These are phyloP conservation scores for Phycomyces blakesleeanus DNA, from an alignment of 192 early-diverging fungal species.

Conservation along the genomic window DNA sequence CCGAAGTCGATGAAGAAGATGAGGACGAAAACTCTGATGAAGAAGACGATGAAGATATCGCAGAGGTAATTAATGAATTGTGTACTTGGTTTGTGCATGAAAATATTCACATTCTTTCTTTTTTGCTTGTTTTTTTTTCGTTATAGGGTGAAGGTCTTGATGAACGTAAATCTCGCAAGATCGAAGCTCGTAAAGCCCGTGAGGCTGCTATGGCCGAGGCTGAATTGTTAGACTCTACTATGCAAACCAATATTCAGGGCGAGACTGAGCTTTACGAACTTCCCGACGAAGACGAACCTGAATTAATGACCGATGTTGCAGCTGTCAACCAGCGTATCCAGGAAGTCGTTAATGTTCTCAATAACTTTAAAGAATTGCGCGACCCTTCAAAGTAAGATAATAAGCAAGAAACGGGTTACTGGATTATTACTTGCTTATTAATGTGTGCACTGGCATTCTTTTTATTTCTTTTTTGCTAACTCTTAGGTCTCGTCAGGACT, in stretches of 20 bases:
- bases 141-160: constrained; percentile 47
- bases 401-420: neutral
- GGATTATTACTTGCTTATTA: neutral
- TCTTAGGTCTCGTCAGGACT: constrained; percentile 61
- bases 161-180: constrained; percentile 50
- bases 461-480: no score
- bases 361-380: constrained; percentile 84
- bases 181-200: constrained; percentile 65
- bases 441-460: no score
- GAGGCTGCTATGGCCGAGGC: constrained; percentile 63
- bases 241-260: constrained; percentile 75
- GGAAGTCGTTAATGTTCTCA: constrained; percentile 84
- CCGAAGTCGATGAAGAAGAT: constrained; percentile 29
- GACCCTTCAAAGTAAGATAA: constrained; percentile 58
- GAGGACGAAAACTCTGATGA: constrained; percentile 27
- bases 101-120: no score
- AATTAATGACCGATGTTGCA: constrained; percentile 57
- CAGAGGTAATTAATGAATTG: constrained; percentile 15
- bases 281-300: constrained; percentile 60
- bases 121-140: neutral
- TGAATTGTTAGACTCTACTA: constrained; percentile 62
- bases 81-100: constrained; percentile 5
- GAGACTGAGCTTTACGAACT: constrained; percentile 66
- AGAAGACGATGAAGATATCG: constrained; percentile 36
- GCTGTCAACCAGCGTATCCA: constrained; percentile 83